Base-by-base conservation (phyloP, 495 filamentous ascomycete species). In the Cenococcum geophilum region DNA sequence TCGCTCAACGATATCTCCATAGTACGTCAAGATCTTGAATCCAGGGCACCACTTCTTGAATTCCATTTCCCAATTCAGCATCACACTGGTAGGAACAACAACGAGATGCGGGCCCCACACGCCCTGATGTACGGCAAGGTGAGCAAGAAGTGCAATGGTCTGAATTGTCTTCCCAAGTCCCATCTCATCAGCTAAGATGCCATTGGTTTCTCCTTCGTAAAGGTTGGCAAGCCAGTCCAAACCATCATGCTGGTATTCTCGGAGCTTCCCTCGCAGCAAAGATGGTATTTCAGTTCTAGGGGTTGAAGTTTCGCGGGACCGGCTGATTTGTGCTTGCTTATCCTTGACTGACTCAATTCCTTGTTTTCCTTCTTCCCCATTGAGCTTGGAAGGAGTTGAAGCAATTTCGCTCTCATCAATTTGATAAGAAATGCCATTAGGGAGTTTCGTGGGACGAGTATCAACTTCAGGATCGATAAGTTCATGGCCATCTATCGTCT, bases 1-100 rank as follows among this genome's bases (percentile, higher is more conserved):
- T 20, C 95, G 87, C 76, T 97, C 92, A 62, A 36, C 32, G 45
- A 66, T 66, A 45, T 97, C 93, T 68, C 95, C 95, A 71, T 97
- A 97, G 76, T 99, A 99, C 1, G 91, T 92, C 63, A 97, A 83
- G 61, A 97, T 92, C 71, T 96, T 97, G 80, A 99, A 99, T 1
- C 95, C 95, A 12, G 95, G 95, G 53, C 90, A 91, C 86, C 91
- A 99, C 73, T 97, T 97, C 70, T 97, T 97, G 80, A 99, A 99
- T 73, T 99, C 95, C 87, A 96, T 97, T 72, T 97, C 95, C 95
- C 95, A 99, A 71, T 99, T 99, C 55, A 99, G 84, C 80, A 99
- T 96, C 32, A 99, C 95, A 74, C 91, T 96, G 9, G 95, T 97
- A 1, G 95, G 95, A 6, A 99, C 95, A 62, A 99, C 87, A 40